Percentiles rank a stretch among this genome's conserved stretches.
Conservation (phyloP, 2,329 filamentous ascomycete genomes). For the Colletotrichum caudatum region DNA sequence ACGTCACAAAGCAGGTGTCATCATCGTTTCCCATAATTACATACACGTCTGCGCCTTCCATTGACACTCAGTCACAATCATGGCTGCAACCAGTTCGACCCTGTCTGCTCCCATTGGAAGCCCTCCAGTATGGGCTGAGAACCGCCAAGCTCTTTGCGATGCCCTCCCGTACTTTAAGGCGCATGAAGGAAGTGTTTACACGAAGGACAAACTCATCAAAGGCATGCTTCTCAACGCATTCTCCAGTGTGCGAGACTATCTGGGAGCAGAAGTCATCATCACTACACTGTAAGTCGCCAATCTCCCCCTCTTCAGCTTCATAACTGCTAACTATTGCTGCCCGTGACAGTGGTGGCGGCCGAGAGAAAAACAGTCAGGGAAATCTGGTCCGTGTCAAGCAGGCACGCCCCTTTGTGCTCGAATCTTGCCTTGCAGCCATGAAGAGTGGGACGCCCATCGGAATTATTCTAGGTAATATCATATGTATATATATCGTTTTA, state of each 20-base stretch:
- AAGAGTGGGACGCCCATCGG: slow-evolving; percentile 63
- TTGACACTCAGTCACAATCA: not conserved
- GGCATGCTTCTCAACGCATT: slow-evolving; percentile 71
- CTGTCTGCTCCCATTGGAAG: slow-evolving; percentile 2
- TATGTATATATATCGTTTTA: not conserved
- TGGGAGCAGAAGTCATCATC: slow-evolving; percentile 72
- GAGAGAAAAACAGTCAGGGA: slow-evolving; percentile 57
- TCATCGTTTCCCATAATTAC: not conserved
- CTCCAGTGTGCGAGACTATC: slow-evolving; percentile 65
- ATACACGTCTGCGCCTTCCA: not conserved
- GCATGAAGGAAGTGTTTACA: slow-evolving; percentile 71
- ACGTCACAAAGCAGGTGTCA: not conserved
- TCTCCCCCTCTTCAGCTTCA: not conserved
- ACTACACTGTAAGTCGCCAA: slow-evolving; percentile 65
- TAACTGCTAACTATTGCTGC: slow-evolving; percentile 37
- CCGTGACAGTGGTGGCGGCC: slow-evolving; percentile 64
- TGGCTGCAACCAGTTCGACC: not conserved
- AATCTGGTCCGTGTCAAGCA: slow-evolving; percentile 58
- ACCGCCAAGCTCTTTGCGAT: slow-evolving; percentile 72
- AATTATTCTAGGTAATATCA: slow-evolving; percentile 62
- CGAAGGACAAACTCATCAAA: slow-evolving; percentile 59
- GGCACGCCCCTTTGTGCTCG: slow-evolving; percentile 40
- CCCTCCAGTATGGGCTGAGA: slow-evolving; percentile 64
- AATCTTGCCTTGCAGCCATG: slow-evolving; percentile 53
- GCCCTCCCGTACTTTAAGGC: slow-evolving; percentile 71